phyloP scores from a whole-genome alignment of 371 early-diverging fungal species.

The Phascolomyces articulosus region DNA sequence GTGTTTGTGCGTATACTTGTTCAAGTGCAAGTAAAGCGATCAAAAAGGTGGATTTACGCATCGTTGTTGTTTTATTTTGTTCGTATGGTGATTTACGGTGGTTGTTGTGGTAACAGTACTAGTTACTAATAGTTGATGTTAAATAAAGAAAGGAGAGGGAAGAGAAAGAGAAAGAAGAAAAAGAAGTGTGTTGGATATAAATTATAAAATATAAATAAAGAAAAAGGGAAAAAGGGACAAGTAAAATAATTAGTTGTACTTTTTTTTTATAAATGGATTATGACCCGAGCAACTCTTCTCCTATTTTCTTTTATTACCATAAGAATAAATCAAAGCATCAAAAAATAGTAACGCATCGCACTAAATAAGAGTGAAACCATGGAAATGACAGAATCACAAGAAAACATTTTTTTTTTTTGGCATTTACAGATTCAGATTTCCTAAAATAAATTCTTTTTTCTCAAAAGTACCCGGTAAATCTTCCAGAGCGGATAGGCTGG shows the following conservation, averaged over 20 bases:
- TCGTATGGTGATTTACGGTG: neutral
- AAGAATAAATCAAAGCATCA: neutral
- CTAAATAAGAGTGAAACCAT: constrained; percentile 4
- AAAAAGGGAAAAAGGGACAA: neutral
- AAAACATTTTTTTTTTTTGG: neutral
- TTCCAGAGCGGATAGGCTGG: neutral
- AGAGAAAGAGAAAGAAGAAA: neutral
- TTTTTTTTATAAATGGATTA: neutral
- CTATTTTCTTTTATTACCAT: no score
- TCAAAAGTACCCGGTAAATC: neutral
- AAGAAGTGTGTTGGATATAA: no score
- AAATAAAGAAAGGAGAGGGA: constrained; percentile 1
- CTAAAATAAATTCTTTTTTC: neutral
- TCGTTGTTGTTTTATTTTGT: neutral
- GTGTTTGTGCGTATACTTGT: constrained; percentile 9
- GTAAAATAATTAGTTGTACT: neutral
- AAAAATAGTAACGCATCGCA: constrained; percentile 4
- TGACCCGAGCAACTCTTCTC: no score
- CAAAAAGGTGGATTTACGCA: neutral
- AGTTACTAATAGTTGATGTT: no score
- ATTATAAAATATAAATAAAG: no score
- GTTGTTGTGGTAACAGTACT: neutral
- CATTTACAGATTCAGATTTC: neutral
- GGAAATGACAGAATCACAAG: neutral
- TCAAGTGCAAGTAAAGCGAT: constrained; percentile 8